Evolutionary conservation across 2,329 filamentous ascomycete genomes (phyloP).

Genomic region (Capronia epimyces): DNA sequence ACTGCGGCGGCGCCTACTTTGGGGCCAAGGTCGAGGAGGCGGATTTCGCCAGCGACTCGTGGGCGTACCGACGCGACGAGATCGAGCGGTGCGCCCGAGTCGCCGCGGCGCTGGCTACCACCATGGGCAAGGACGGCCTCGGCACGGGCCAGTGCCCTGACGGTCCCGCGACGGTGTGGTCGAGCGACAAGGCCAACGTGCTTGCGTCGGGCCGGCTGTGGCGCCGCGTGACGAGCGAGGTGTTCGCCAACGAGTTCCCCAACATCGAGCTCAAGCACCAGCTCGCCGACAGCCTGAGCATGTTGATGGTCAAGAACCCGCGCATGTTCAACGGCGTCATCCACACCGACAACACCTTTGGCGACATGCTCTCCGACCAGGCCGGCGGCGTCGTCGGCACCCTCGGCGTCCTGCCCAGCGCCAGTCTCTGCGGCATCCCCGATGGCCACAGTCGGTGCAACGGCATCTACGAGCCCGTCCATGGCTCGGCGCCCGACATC

Average conservation of each 20-base stretch:
- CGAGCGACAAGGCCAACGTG: slow-evolving; percentile 51
- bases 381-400: slow-evolving; percentile 97
- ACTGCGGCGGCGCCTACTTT: slow-evolving; percentile 42
- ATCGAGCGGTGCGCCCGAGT: slow-evolving; percentile 47
- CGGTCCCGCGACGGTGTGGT: slow-evolving; percentile 40
- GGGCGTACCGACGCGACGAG: slow-evolving; percentile 44
- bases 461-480: slow-evolving; percentile 95
- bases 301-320: slow-evolving; percentile 97
- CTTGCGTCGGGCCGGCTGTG: slow-evolving; percentile 49
- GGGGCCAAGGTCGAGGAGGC: slow-evolving; percentile 44
- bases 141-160: slow-evolving; percentile 15
- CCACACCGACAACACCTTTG: slow-evolving; percentile 96
- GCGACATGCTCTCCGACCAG: slow-evolving; percentile 99
- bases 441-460: slow-evolving; percentile 53
- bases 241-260: slow-evolving; percentile 72
- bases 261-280: slow-evolving; percentile 94
- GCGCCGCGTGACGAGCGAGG: slow-evolving; percentile 38
- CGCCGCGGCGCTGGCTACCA: slow-evolving; percentile 43
- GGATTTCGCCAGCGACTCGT: slow-evolving; percentile 45
- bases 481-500: slow-evolving; percentile 95
- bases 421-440: slow-evolving; percentile 95
- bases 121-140: slow-evolving; percentile 24
- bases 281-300: slow-evolving; percentile 96
- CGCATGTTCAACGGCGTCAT: slow-evolving; percentile 86
- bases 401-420: slow-evolving; percentile 91